Evolutionary conservation across 129 eudicot genomes (phyloP).

Genomic region (Silybum marianum): DNA sequence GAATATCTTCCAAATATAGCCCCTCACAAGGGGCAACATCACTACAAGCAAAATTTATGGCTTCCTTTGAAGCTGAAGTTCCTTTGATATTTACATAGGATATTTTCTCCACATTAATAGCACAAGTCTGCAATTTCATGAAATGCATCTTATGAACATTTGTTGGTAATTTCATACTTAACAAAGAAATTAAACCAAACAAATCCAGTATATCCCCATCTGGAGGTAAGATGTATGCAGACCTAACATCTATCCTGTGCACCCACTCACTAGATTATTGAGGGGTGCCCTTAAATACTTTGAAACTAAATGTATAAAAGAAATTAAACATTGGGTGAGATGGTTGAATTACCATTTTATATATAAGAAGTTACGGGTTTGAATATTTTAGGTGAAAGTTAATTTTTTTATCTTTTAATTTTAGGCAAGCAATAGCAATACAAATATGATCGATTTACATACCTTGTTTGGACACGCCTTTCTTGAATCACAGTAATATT

Average conservation of each 20-base stretch:
- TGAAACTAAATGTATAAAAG: no score
- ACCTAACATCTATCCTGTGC: neutral
- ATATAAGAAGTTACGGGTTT: no score
- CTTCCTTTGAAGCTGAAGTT: conserved; percentile 76
- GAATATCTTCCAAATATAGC: conserved; percentile 69
- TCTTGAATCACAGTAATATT: conserved; percentile 79
- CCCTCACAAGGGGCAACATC: conserved; percentile 69
- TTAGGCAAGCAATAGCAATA: no score
- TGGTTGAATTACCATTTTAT: no score
- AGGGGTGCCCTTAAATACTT: no score
- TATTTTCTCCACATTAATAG: conserved; percentile 49
- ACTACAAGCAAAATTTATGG: conserved; percentile 76
- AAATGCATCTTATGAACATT: neutral
- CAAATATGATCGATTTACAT: neutral
- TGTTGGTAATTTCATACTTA: neutral
- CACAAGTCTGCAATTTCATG: conserved; percentile 59
- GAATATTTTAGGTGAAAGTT: no score
- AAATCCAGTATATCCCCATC: neutral
- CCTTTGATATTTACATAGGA: conserved; percentile 71
- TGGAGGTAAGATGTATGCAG: neutral
- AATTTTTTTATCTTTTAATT: no score
- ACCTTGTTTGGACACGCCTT: conserved; percentile 77
- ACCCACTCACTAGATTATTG: no score
- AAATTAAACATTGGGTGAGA: no score
- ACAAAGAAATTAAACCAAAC: neutral